phyloP scores from a whole-genome alignment of 2,329 filamentous ascomycete genomes.

The Fusarium longipes region DNA sequence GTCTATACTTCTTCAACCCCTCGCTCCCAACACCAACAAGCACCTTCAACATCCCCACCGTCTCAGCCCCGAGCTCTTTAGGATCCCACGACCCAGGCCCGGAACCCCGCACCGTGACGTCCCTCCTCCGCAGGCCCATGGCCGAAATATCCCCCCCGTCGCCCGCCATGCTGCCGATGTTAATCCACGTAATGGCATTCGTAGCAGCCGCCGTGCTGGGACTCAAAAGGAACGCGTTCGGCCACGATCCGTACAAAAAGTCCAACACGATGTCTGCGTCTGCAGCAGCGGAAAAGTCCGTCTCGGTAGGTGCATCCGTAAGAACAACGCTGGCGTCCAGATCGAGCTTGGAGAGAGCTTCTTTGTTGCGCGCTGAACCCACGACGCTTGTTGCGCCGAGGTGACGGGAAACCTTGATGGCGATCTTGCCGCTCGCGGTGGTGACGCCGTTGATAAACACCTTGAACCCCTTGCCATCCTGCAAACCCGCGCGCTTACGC shows the following conservation, averaged over 20 bases:
- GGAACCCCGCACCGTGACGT: slow-evolving; percentile 60
- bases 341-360: slow-evolving; percentile 55
- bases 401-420: slow-evolving; percentile 59
- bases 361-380: slow-evolving; percentile 61
- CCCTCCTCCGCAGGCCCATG: slow-evolving; percentile 59
- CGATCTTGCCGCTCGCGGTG: slow-evolving; percentile 62
- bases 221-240: slow-evolving; percentile 55
- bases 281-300: slow-evolving; percentile 59
- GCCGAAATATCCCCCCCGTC: slow-evolving; percentile 55
- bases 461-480: slow-evolving; percentile 57
- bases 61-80: slow-evolving; percentile 41
- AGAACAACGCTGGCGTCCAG: slow-evolving; percentile 61
- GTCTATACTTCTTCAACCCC: slow-evolving; percentile 34
- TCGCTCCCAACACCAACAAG: slow-evolving; percentile 39
- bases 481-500: slow-evolving; percentile 53
- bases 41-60: slow-evolving; percentile 43
- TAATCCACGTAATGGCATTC: slow-evolving; percentile 63
- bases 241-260: slow-evolving; percentile 64
- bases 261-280: slow-evolving; percentile 67
- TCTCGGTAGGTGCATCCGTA: slow-evolving; percentile 51
- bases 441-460: slow-evolving; percentile 64
- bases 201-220: slow-evolving; percentile 50
- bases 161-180: slow-evolving; percentile 60
- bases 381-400: slow-evolving; percentile 63
- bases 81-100: slow-evolving; percentile 58